Conservation (phyloP, 2,329 filamentous ascomycete genomes). For the Alternaria sp. region DNA sequence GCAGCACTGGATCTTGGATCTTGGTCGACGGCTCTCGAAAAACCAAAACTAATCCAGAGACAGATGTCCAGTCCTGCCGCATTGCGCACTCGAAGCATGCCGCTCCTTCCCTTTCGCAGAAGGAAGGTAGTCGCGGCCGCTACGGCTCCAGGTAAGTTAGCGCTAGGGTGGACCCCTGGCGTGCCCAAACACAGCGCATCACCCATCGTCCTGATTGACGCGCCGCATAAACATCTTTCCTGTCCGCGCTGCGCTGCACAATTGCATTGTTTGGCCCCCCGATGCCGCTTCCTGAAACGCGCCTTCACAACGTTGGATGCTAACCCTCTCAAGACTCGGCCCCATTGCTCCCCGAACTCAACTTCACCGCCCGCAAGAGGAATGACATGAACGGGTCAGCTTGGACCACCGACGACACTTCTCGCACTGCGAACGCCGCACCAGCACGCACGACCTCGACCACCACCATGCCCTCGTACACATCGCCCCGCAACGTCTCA, state of each 20-base stretch:
- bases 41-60: not conserved
- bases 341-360: constrained; percentile 28
- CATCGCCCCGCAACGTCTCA: constrained; percentile 37
- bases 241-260: constrained; percentile 9
- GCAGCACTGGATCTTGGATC: not conserved
- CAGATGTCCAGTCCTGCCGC: not conserved
- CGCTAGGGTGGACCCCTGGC: constrained; percentile 11
- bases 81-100: constrained; percentile 3
- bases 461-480: constrained; percentile 36
- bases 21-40: not conserved
- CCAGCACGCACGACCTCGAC: constrained; percentile 16
- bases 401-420: constrained; percentile 21
- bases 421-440: constrained; percentile 19
- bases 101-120: constrained; percentile 7
- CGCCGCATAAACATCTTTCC: constrained; percentile 27
- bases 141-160: constrained; percentile 22
- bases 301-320: constrained; percentile 23
- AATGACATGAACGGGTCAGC: constrained; percentile 41
- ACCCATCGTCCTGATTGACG: constrained; percentile 14
- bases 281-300: not conserved
- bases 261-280: constrained; percentile 12
- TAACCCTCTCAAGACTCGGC: constrained; percentile 21
- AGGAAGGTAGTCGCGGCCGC: constrained; percentile 13
- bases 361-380: constrained; percentile 21
- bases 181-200: constrained; percentile 31